Evolutionary conservation across 192 early-diverging fungal species (phyloP), one percentile per base, ranked within the genome.

Genomic region (Phycomyces blakesleeanus): DNA sequence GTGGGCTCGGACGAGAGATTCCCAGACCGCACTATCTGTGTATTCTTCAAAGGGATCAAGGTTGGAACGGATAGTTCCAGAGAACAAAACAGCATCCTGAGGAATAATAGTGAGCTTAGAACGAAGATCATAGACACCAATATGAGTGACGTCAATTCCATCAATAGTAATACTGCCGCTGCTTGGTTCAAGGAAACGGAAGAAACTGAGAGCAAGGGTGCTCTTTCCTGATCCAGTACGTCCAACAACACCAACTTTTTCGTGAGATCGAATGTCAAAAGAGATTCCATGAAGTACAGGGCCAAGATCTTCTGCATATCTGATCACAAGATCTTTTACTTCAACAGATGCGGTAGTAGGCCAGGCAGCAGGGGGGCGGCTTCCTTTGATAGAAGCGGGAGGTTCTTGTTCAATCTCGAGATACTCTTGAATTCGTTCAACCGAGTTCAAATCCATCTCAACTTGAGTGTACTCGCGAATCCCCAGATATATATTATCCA

Each of bases 211-310:
- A 6, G 86, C 84, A 49, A 95, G 59, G 0, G 89, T 89, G 18
- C 87, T 89, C 54, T 87, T 87, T 55, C 85, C 85, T 9, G 85
- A 77, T 27, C 85, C 85, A 25, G 85, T 86, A 15, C 95, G 83
- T 16, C 95, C 95, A 44, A 95, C 93, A 52, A 98, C 86, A 47
- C 93, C 96, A 63, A 98, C 88, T 68, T 93, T 94, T 72, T 84
- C 82, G 16, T 74, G 62, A 10, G 88, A 81, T 0, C 75, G 75
- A 44, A 93, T 85, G 1, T 71, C 34, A 54, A 96, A 87, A 15
- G 85, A 84, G 10, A 99, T 71, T 51, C 84, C 72, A 24, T 81
- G 74, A 56, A 90, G 88, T 15, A 98, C 82, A 12, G 95, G 90
- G 5, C 84, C 87, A 29, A 83, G 76, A 18, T 89, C 92, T 38